Base-by-base conservation (phyloP, 352 stramenopile species). In the Phytophthora vignae region DNA sequence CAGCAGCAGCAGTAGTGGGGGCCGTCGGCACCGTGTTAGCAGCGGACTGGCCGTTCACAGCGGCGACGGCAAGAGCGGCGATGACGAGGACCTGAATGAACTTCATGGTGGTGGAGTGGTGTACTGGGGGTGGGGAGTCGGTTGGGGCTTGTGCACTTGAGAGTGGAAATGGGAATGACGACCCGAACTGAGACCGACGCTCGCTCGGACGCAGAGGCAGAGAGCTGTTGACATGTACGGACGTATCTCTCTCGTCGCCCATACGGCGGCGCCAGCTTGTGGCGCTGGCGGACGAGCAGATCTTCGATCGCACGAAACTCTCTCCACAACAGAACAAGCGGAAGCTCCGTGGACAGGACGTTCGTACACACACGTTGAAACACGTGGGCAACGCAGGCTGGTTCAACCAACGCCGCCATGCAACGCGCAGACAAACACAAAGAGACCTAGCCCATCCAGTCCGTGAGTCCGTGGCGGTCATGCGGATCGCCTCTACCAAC, bases 81-180 rank as follows among this genome's bases (percentile, higher is more conserved):
- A 82, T 58, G 15, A 69, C 60, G 64, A 82, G 52, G 49, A 78
- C 33, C 46, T 79, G 67, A 54, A 77, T 61, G 60, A 79, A 64
- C 71, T 82, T 73, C 71, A 82, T 82, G 1, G 61, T 71, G 53
- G 36, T 40, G 38, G 42, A 15, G 6, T 48, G 56, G 44, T 49
- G 11, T 29, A 9, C 2, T 9, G 15, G 29, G 36, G 38, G n/a
- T 14, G 33, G 33, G 25, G 44, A 68, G 64, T 65, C 40, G 53
- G 42, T 67, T 66, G 46, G 21, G 60, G 70, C 72, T 79, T 79
- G 61, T 49, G 54, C 29, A 71, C 62, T 69, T 49, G 67, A 31
- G 36, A 64, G 54, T 68, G 55, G 49, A 76, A 64, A 50, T 54
- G 52, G 40, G 40, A 78, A 67, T 76, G 61, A 60, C 40, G 40